Conservation (phyloP, 257 asterid species). For the Solanum commersonii region DNA sequence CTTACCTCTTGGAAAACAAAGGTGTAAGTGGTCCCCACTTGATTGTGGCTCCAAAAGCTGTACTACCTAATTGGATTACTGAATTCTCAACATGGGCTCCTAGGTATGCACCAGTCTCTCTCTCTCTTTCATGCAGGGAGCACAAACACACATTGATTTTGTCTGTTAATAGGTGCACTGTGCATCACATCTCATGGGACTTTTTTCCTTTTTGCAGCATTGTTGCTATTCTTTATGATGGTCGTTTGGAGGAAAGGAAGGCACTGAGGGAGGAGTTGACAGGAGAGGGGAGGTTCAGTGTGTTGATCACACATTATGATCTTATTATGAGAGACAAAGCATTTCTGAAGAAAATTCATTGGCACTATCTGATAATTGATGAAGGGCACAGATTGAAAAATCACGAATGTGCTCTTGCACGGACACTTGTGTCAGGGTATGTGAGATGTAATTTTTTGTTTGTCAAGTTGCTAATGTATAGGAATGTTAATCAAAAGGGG, state of each 20-base stretch:
- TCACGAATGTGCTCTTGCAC: slow-evolving; percentile 85
- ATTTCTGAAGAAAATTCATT: slow-evolving; percentile 78
- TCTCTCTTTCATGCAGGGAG: not conserved
- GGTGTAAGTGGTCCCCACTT: slow-evolving; percentile 94
- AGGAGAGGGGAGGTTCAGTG: slow-evolving; percentile 93
- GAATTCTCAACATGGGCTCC: slow-evolving; percentile 97
- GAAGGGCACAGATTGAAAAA: slow-evolving; percentile 98
- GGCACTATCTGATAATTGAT: slow-evolving; percentile 91
- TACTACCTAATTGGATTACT: slow-evolving; percentile 88
- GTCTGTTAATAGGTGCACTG: not conserved
- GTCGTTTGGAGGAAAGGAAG: slow-evolving; percentile 91
- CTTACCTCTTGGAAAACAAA: slow-evolving; percentile 92
- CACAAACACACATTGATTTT: not conserved
- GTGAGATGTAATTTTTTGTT: not conserved
- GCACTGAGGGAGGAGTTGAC: slow-evolving; percentile 79
- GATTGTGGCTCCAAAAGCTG: slow-evolving; percentile 99
- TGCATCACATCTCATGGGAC: slow-evolving; percentile 18
- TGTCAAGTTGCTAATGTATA: not conserved
- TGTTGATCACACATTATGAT: slow-evolving; percentile 92
- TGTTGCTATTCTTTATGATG: slow-evolving; percentile 85
- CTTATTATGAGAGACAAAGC: slow-evolving; percentile 92
- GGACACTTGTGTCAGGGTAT: slow-evolving; percentile 88
- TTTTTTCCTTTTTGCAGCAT: slow-evolving; percentile 47
- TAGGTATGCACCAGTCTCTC: slow-evolving; percentile 30
- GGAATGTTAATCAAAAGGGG: not conserved